Conservation (phyloP, 2,329 filamentous ascomycete genomes). For the Neofusicoccum cordaticola region DNA sequence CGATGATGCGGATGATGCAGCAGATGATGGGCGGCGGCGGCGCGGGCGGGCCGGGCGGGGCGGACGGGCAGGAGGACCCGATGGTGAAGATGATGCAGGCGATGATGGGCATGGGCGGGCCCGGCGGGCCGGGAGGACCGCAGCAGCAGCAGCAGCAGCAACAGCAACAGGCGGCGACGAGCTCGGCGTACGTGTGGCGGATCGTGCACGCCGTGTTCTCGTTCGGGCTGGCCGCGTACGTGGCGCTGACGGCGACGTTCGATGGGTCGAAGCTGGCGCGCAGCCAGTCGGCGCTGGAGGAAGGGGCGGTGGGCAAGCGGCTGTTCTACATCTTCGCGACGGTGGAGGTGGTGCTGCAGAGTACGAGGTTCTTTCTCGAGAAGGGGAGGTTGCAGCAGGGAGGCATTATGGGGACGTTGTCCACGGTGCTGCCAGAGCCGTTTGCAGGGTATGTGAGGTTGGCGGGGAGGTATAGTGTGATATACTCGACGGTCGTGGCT, state of each 20-base stretch:
- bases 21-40: too few relatives aligned
- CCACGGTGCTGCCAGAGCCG: constrained; percentile 64
- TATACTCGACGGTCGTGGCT: constrained; percentile 67
- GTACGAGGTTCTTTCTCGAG: constrained; percentile 68
- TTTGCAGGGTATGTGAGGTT: constrained; percentile 61
- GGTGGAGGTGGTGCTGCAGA: constrained; percentile 69
- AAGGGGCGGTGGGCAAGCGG: constrained; percentile 42
- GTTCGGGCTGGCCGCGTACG: constrained; percentile 66
- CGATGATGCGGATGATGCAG: too few relatives aligned
- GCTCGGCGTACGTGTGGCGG: constrained; percentile 62
- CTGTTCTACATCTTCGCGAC: constrained; percentile 83
- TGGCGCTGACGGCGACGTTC: constrained; percentile 66
- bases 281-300: constrained; percentile 27
- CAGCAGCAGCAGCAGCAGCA: constrained; percentile 29
- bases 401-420: constrained; percentile 63
- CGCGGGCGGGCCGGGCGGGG: too few relatives aligned
- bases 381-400: constrained; percentile 55
- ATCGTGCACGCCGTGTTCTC: constrained; percentile 72
- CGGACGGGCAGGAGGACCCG: not conserved
- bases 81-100: constrained; percentile 21
- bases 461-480: constrained; percentile 64
- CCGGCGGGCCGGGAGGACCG: constrained; percentile 24
- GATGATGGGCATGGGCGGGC: constrained; percentile 42
- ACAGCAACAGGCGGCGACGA: constrained; percentile 36
- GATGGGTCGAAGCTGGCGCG: constrained; percentile 63